phyloP scores from a whole-genome alignment of 1,139 yeast genomes.

The Suhomyces kunorum region DNA sequence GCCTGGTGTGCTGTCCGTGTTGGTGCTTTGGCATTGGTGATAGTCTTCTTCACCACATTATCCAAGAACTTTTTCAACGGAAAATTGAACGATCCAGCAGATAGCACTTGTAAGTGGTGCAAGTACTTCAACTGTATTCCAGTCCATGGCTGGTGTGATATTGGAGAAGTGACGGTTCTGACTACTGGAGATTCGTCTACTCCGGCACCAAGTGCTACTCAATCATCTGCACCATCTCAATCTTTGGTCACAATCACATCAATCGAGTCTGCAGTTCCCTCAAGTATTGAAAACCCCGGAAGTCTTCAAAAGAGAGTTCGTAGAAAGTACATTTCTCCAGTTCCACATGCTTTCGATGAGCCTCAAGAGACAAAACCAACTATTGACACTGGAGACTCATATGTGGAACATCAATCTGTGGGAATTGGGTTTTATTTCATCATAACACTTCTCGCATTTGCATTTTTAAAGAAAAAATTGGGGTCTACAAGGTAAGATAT shows the following conservation, averaged over 20 bases:
- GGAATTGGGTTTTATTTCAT: conserved; percentile 21
- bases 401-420: conserved; percentile 15
- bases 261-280: conserved; percentile 12
- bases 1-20: conserved; percentile 55
- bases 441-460: conserved; percentile 19
- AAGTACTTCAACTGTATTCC: conserved; percentile 73
- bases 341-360: conserved; percentile 1
- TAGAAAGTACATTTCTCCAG: conserved; percentile 1
- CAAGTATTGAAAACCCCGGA: conserved; percentile 14
- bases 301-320: conserved; percentile 2
- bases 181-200: conserved; percentile 12
- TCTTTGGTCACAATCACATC: conserved; percentile 1
- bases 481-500: conserved; percentile 5
- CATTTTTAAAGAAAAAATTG: conserved; percentile 17
- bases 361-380: background rate
- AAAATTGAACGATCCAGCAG: conserved; percentile 17
- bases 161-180: conserved; percentile 48
- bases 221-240: conserved; percentile 5
- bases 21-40: conserved; percentile 46
- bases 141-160: conserved; percentile 71
- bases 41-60: conserved; percentile 54
- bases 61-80: conserved; percentile 45
- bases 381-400: conserved; percentile 1
- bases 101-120: conserved; percentile 60
- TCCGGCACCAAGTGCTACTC: conserved; percentile 4